Conservation (phyloP, 2,329 filamentous ascomycete species). For the Colletotrichum plurivorum region DNA sequence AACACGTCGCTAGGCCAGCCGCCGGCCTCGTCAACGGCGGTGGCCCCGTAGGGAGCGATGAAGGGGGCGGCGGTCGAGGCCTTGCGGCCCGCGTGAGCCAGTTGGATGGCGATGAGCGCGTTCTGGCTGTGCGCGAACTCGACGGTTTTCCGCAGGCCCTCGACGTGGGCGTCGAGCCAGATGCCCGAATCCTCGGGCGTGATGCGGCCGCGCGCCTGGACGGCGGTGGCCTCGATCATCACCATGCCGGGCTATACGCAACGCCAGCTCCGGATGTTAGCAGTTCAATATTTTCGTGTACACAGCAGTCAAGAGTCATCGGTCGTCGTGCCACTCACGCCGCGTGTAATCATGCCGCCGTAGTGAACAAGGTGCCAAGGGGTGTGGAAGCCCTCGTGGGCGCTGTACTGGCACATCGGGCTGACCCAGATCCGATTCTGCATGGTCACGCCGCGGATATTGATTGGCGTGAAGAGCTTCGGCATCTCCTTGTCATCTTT, state of each 20-base stretch:
- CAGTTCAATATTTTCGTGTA: not conserved
- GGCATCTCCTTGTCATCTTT: slow-evolving; percentile 64
- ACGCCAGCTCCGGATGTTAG: no score
- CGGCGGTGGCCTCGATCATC: slow-evolving; percentile 76
- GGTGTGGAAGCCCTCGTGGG: slow-evolving; percentile 71
- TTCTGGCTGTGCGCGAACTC: slow-evolving; percentile 71
- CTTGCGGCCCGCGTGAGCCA: slow-evolving; percentile 81
- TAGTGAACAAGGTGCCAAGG: slow-evolving; percentile 82
- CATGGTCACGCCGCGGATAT: slow-evolving; percentile 59
- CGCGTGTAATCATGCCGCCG: slow-evolving; percentile 79
- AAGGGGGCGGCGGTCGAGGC: slow-evolving; percentile 71
- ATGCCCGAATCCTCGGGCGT: slow-evolving; percentile 77
- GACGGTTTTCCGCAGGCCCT: slow-evolving; percentile 66
- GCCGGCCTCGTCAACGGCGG: slow-evolving; percentile 62
- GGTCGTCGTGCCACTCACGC: slow-evolving; percentile 46
- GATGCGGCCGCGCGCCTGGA: slow-evolving; percentile 76
- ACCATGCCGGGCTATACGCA: slow-evolving; percentile 64
- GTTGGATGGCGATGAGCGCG: slow-evolving; percentile 80
- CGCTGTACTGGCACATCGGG: slow-evolving; percentile 64
- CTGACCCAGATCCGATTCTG: slow-evolving; percentile 62
- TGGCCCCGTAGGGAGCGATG: slow-evolving; percentile 68
- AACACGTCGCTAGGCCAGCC: slow-evolving; percentile 69
- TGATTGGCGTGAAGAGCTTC: slow-evolving; percentile 64
- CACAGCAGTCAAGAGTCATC: not conserved
- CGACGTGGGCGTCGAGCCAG: slow-evolving; percentile 79